Evolutionary conservation across 495 filamentous ascomycete genomes (phyloP), one percentile per base, ranked within the genome.

Genomic region (Parmelia sp.): DNA sequence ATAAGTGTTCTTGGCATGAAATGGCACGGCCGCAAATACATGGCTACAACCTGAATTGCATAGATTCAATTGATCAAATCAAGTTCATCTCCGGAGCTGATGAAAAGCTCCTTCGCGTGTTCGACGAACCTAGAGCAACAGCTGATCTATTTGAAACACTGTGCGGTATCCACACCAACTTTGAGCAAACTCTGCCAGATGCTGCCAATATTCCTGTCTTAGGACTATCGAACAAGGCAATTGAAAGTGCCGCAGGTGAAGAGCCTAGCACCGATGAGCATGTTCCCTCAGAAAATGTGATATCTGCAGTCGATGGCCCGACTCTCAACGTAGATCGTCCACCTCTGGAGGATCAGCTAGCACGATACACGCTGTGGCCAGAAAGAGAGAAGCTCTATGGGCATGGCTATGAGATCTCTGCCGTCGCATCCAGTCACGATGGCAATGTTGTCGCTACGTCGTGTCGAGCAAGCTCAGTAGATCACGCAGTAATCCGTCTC

Each of bases 371-470:
- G 4, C 82, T 99, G 33, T 99, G 91, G 91, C 94, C 94, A 0
- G 94, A 99, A 68, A 85, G 84, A 47, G 94, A 97, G 72, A 99
- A 99, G 75, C 84, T 99, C 8, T 99, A 99, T 74, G 94, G 94
- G 9, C 94, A 99, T 76, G 94, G 94, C n/a, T 96, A 96, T 77
- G 94, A 99, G 74, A 94, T 99, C 47, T 95, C 92, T 27, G 87
- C 90, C 14, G 84, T 96, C 29, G 89, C 92, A n/a, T 83, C 86
- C 11, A 91, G 85, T 68, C 84, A 88, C 65, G 87, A 89, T 69
- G 86, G 87, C 21, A 78, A 71, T 3, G 68, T 96, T 29, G 82
- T 99, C 40, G 94, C 95, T 23, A 96, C 91, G n/a, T 91, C 93
- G 3, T 97, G 93, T 77, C 90, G 88, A 71, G 95, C 95, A 23